Evolutionary conservation across 2,329 filamentous ascomycete genomes (phyloP), one percentile per base, ranked within the genome.

Genomic region (Hypomyces perniciosus): DNA sequence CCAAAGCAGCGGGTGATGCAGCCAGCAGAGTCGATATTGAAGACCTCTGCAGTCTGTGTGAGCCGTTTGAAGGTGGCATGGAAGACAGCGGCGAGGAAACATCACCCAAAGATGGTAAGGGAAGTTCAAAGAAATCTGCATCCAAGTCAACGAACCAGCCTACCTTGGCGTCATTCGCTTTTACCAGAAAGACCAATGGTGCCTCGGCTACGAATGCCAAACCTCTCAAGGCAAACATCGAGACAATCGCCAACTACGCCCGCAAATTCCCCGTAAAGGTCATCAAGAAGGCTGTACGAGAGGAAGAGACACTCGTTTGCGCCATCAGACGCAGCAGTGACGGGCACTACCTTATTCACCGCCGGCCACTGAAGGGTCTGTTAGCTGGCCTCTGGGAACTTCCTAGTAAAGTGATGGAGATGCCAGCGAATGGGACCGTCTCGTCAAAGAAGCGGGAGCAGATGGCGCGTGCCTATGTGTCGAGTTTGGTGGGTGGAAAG

Each of bases 311-410:
- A 0, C 60, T 81, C 0, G 78, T 81, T 1, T 80, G 78, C 53
- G 77, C 74, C 10, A 68, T 81, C 20, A 72, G 71, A 2, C 68
- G 71, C 5, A 58, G 58, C 30, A 45, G 50, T 13, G 72, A 77
- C 48, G 72, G 72, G 0, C 56, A 61, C 2, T 79, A 74, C 48
- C 62, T 81, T 2, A 66, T 81, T 47, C 73, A 74, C 12, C 72
- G 71, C 1, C 75, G 79, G 0, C 77, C 78, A 0, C 69, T 72
- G 8, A 80, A 76, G 59, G 79, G 79, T 0, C 68, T 81, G 1
- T 64, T 81, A 0, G 79, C 78, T 0, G 73, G 77, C 0, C 56
- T 82, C 5, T 81, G 79, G 79, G 78, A 82, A 54, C 70, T 82
- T 5, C 78, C 79, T 0, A 80, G 76, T 56, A 59, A 65, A 4